These are phyloP conservation scores for Colletotrichum caudatum DNA, from an alignment of 2,329 filamentous ascomycete species.

Conservation along the genomic window DNA sequence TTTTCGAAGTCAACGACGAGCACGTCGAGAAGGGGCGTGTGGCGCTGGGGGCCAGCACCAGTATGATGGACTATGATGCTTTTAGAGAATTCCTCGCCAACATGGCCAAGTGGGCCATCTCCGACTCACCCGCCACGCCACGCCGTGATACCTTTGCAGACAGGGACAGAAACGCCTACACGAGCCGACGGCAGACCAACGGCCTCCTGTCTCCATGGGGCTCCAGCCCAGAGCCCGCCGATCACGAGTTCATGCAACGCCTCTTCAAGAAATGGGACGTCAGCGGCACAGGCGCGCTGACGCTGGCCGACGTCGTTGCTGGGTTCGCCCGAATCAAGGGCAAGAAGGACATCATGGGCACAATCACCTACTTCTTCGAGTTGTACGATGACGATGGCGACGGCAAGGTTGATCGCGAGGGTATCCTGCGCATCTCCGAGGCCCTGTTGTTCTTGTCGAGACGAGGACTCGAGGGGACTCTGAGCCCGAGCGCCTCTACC, in stretches of 20 bases:
- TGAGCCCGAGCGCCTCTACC: conserved; percentile 73
- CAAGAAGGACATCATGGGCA: conserved; percentile 95
- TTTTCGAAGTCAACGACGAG: conserved; percentile 53
- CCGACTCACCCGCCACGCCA: conserved; percentile 79
- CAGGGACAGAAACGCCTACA: conserved; percentile 63
- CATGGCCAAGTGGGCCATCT: conserved; percentile 92
- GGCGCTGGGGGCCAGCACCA: conserved; percentile 88
- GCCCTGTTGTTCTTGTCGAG: conserved; percentile 92
- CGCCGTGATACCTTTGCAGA: conserved; percentile 60
- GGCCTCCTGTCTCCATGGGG: conserved; percentile 64
- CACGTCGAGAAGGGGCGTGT: conserved; percentile 86
- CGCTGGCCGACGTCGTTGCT: conserved; percentile 90
- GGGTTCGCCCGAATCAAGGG: conserved; percentile 93
- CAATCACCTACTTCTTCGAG: conserved; percentile 97
- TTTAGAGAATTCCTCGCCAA: conserved; percentile 94
- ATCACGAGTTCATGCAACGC: conserved; percentile 93
- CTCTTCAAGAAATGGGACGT: conserved; percentile 91
- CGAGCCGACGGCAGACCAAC: conserved; percentile 35
- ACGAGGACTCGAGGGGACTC: conserved; percentile 81
- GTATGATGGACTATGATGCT: conserved; percentile 96
- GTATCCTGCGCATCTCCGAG: conserved; percentile 94
- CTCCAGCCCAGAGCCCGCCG: conserved; percentile 75
- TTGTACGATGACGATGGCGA: conserved; percentile 94
- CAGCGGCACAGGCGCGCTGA: conserved; percentile 81
- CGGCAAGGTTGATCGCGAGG: conserved; percentile 92